These are phyloP conservation scores for Umbelopsis sp. DNA, from an alignment of 192 early-diverging fungal species.

Conservation along the genomic window DNA sequence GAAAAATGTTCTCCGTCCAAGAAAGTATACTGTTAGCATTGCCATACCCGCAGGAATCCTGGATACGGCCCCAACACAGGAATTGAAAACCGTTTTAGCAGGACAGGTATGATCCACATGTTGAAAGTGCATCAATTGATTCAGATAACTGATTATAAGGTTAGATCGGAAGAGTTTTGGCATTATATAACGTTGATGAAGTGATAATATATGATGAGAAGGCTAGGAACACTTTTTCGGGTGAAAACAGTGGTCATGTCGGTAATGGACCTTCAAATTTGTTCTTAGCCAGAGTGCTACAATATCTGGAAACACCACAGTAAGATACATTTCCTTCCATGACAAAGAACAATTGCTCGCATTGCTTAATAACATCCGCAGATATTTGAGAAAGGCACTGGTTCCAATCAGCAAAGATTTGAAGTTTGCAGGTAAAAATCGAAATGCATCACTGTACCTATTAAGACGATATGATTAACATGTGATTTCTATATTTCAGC, in stretches of 20 bases:
- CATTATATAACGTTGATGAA: constrained; percentile 68
- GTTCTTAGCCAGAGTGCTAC: constrained; percentile 67
- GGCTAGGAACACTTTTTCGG: constrained; percentile 38
- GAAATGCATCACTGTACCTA: neutral
- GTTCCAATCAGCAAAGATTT: constrained; percentile 71
- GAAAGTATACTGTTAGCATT: constrained; percentile 64
- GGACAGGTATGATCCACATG: constrained; percentile 55
- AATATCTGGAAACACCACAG: constrained; percentile 72
- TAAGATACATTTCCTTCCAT: constrained; percentile 30
- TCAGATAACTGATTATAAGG: neutral
- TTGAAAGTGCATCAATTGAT: neutral
- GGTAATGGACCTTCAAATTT: constrained; percentile 14
- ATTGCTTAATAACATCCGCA: constrained; percentile 2
- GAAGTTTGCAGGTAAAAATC: constrained; percentile 53
- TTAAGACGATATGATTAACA: neutral
- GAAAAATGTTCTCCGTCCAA: constrained; percentile 18
- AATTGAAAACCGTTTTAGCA: constrained; percentile 71
- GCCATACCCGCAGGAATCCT: constrained; percentile 70
- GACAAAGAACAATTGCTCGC: neutral
- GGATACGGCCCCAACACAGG: constrained; percentile 61
- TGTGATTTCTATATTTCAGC: constrained; percentile 26
- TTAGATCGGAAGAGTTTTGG: constrained; percentile 60
- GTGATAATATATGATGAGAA: constrained; percentile 63
- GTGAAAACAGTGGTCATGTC: constrained; percentile 49
- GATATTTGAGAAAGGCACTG: constrained; percentile 64